Evolutionary conservation across 768 basidiomycete genomes (phyloP).

Genomic region (Boletus pseudopeckii): DNA sequence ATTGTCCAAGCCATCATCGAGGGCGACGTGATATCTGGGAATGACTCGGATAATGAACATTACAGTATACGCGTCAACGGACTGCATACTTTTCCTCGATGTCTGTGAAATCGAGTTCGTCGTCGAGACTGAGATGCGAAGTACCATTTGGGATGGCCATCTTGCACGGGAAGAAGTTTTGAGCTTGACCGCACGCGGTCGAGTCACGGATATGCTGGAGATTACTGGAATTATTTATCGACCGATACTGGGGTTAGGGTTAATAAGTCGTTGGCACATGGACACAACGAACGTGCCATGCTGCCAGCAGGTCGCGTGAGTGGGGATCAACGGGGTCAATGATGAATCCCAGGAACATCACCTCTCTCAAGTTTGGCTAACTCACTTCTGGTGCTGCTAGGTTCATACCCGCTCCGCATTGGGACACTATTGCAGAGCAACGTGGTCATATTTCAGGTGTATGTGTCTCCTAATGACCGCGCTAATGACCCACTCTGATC

Average conservation of each 20-base stretch:
- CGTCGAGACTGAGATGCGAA: conserved; percentile 39
- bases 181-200: background rate
- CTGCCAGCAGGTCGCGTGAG: background rate
- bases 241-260: conserved; percentile 1
- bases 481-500: background rate
- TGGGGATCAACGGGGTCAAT: background rate
- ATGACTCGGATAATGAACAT: conserved; percentile 2
- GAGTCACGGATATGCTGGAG: background rate
- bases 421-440: background rate
- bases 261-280: background rate
- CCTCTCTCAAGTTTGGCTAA: conserved; percentile 4
- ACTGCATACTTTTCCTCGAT: conserved; percentile 76
- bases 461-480: conserved; percentile 5
- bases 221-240: too few relatives aligned
- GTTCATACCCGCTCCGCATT: background rate
- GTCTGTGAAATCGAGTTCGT: conserved; percentile 82
- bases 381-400: conserved; percentile 3
- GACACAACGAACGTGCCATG: conserved; percentile 11
- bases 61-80: background rate
- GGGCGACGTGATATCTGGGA: conserved; percentile 79
- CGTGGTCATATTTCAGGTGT: conserved; percentile 2
- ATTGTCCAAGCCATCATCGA: conserved; percentile 86
- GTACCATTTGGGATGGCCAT: conserved; percentile 44
- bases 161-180: conserved; percentile 25
- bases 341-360: background rate